These are phyloP conservation scores for Hyparrhenia diplandra DNA, from an alignment of 176 grass and related monocot species.

Conservation along the genomic window DNA sequence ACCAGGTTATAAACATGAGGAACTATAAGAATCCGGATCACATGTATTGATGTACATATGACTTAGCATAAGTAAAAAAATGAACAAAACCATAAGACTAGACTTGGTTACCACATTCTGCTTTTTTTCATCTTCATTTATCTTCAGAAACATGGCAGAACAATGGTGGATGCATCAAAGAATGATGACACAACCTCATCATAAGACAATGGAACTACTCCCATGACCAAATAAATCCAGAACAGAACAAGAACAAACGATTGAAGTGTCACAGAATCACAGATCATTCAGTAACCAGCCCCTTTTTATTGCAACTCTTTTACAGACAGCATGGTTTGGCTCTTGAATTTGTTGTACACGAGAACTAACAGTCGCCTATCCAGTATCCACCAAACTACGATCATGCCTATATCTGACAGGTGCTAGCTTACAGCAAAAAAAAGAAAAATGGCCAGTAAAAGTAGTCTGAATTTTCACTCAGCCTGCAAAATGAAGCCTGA, in stretches of 20 bases:
- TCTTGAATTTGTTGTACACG: neutral
- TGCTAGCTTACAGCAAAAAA: neutral
- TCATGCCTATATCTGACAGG: neutral
- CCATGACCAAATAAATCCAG: neutral
- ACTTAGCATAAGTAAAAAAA: neutral
- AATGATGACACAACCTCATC: no score
- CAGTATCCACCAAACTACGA: neutral
- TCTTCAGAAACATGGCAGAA: neutral
- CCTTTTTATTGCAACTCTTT: neutral
- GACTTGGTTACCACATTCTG: neutral
- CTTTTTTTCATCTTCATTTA: neutral
- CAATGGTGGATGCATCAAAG: neutral
- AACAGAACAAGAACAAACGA: neutral
- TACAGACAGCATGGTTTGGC: neutral
- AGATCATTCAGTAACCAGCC: neutral
- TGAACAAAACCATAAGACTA: neutral
- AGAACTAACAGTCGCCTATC: neutral
- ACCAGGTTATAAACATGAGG: neutral
- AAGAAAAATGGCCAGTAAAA: neutral
- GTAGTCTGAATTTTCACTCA: neutral
- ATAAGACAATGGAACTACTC: neutral
- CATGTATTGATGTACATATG: neutral
- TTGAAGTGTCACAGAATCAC: neutral
- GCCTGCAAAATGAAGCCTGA: neutral
- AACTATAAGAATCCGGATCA: neutral